Conservation (phyloP, 2,329 filamentous ascomycete genomes). For the Fusarium sp. region DNA sequence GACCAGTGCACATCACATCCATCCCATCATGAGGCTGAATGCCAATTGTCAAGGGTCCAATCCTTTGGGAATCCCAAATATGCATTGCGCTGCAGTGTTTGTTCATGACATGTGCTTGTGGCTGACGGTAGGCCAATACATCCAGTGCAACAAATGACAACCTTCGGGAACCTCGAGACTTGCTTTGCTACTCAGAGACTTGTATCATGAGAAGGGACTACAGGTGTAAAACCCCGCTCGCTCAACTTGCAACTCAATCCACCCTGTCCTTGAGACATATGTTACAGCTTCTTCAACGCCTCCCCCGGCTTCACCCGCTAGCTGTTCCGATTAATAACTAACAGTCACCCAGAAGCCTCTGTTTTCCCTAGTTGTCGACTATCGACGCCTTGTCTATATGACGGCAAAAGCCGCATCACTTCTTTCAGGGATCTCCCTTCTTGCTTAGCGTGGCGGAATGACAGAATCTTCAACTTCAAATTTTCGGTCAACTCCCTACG, state of each 20-base stretch:
- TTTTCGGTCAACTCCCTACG: slow-evolving; percentile 17
- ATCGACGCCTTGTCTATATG: slow-evolving; percentile 3
- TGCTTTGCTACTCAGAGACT: background rate
- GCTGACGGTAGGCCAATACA: background rate
- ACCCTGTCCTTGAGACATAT: slow-evolving; percentile 20
- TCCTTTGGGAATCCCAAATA: slow-evolving; percentile 14
- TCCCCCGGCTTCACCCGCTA: slow-evolving; percentile 17
- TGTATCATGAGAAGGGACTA: slow-evolving; percentile 2
- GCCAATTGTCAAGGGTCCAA: slow-evolving; percentile 30
- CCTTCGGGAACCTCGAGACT: slow-evolving; percentile 6
- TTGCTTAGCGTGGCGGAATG: slow-evolving; percentile 24
- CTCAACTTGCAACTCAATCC: slow-evolving; percentile 4
- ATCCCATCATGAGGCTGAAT: slow-evolving; percentile 44
- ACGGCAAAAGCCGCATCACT: slow-evolving; percentile 11
- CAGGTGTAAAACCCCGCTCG: slow-evolving; percentile 1
- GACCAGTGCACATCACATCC: slow-evolving; percentile 41
- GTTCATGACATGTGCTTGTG: background rate
- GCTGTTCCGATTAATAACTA: background rate
- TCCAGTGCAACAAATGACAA: background rate
- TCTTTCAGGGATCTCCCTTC: slow-evolving; percentile 34
- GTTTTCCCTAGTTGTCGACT: slow-evolving; percentile 16
- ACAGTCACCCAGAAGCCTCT: slow-evolving; percentile 17
- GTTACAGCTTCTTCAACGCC: slow-evolving; percentile 8
- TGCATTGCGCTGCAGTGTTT: slow-evolving; percentile 4
- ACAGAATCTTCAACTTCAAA: slow-evolving; percentile 15